Evolutionary conservation across 768 basidiomycete species (phyloP).

Genomic region (Lactarius deliciosus): DNA sequence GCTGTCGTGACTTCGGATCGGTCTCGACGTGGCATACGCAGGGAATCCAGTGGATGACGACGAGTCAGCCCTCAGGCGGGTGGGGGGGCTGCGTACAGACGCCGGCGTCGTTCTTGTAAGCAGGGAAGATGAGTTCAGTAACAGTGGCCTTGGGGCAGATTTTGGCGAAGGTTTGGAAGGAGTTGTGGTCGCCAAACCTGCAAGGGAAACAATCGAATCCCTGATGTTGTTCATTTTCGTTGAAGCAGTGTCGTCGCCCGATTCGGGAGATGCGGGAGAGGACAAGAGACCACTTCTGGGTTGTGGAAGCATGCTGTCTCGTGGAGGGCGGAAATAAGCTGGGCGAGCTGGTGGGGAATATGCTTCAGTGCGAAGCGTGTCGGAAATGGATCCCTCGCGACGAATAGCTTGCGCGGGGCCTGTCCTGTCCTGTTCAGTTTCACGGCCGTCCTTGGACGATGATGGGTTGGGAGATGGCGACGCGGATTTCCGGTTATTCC

Average conservation of each 20-base stretch:
- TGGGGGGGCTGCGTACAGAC: conserved; percentile 30
- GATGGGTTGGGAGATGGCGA: conserved; percentile 28
- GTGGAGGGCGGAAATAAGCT: conserved; percentile 53
- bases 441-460: conserved; percentile 16
- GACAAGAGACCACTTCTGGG: conserved; percentile 29
- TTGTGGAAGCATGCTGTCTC: conserved; percentile 52
- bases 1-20: conserved; percentile 37
- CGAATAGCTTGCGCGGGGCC: conserved; percentile 18
- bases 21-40: conserved; percentile 47
- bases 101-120: conserved; percentile 28
- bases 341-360: conserved; percentile 61
- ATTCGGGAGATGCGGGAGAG: conserved; percentile 17
- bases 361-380: conserved; percentile 37
- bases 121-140: conserved; percentile 50
- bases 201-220: conserved; percentile 46
- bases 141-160: conserved; percentile 62
- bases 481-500: conserved; percentile 31
- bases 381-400: conserved; percentile 46
- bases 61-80: conserved; percentile 47
- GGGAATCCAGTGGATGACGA: conserved; percentile 62
- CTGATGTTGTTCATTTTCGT: conserved; percentile 42
- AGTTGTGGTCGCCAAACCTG: conserved; percentile 33
- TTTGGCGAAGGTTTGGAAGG: conserved; percentile 43
- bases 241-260: conserved; percentile 37
- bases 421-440: conserved; percentile 3